phyloP scores from a whole-genome alignment of 2,329 filamentous ascomycete genomes.

The Exophiala bonariae region DNA sequence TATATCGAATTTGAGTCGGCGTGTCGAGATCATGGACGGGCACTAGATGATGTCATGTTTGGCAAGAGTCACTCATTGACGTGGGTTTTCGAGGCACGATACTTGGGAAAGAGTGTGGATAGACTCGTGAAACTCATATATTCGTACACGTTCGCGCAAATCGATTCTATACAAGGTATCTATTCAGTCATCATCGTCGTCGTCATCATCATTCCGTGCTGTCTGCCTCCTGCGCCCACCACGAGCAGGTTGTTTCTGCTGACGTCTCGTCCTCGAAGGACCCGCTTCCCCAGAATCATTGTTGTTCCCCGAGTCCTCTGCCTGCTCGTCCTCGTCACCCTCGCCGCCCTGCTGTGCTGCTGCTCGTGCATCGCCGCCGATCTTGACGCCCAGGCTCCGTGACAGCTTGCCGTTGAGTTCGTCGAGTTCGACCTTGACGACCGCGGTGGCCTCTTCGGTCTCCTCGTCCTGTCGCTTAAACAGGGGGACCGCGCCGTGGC shows the following conservation, averaged over 20 bases:
- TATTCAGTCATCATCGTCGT: constrained; percentile 9
- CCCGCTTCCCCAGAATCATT: constrained; percentile 3
- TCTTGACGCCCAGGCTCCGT: constrained; percentile 59
- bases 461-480: constrained; percentile 22
- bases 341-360: not conserved
- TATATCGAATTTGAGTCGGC: too few species aligned
- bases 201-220: not conserved
- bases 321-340: constrained; percentile 4
- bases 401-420: constrained; percentile 62
- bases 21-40: too few species aligned
- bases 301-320: not conserved
- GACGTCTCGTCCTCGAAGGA: constrained; percentile 4
- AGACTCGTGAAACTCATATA: too few species aligned
- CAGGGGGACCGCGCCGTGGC: constrained; percentile 28
- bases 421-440: constrained; percentile 33
- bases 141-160: too few species aligned
- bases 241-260: not conserved
- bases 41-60: too few species aligned
- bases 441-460: constrained; percentile 38
- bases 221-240: not conserved
- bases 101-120: not conserved
- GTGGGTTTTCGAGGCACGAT: too few species aligned
- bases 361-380: constrained; percentile 1
- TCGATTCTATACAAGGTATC: not conserved
- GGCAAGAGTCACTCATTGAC: too few species aligned